Evolutionary conservation across 2,329 filamentous ascomycete genomes (phyloP).

Genomic region (Ophiostoma tasmaniense): DNA sequence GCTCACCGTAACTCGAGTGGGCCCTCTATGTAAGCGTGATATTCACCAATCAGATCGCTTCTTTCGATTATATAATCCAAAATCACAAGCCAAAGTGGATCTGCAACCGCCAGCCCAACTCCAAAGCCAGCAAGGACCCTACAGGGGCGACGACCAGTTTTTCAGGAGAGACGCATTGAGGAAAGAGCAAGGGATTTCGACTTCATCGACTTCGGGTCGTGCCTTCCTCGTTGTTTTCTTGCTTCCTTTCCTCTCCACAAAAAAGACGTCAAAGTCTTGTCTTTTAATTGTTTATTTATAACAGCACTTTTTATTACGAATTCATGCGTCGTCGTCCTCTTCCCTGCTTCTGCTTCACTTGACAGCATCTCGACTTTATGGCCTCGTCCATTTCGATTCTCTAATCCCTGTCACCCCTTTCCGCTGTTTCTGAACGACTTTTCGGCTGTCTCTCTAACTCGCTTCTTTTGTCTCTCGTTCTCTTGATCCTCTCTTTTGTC

Average conservation of each 20-base stretch:
- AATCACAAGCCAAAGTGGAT: not conserved
- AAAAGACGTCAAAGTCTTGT: not conserved
- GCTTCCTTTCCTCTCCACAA: conserved; percentile 7
- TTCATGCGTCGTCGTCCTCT: not conserved
- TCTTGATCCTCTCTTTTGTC: not conserved
- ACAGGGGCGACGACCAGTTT: not conserved
- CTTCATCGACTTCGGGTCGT: not conserved
- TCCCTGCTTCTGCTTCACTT: not conserved
- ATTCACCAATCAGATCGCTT: not conserved
- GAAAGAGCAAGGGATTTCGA: not conserved
- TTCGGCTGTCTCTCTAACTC: not conserved
- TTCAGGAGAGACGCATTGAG: not conserved
- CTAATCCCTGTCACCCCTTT: not conserved
- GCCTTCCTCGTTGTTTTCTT: conserved; percentile 10
- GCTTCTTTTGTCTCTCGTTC: not conserved
- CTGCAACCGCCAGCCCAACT: not conserved
- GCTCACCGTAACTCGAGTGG: conserved; percentile 3
- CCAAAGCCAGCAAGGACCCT: not conserved
- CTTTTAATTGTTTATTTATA: not conserved
- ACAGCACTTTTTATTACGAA: not conserved
- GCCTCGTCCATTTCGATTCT: not conserved
- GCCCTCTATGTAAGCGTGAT: not conserved
- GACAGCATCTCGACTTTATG: not conserved
- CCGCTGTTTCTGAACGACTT: not conserved
- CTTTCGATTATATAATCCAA: not conserved